Evolutionary conservation across 2,329 filamentous ascomycete species (phyloP).

Genomic region (Ophiocordyceps sinensis): DNA sequence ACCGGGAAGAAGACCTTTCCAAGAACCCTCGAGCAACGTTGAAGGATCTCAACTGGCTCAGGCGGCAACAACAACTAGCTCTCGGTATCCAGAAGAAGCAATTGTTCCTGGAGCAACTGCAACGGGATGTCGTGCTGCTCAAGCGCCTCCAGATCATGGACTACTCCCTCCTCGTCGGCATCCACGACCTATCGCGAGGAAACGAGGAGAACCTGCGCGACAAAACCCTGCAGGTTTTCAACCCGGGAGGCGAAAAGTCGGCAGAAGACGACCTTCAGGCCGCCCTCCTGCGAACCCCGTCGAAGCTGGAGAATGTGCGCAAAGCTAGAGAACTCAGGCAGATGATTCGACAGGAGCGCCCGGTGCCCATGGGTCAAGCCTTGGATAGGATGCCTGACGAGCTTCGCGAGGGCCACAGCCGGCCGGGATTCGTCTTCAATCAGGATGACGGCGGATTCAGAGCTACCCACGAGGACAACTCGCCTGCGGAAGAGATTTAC

Average conservation of each 20-base stretch:
- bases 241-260: slow-evolving; percentile 58
- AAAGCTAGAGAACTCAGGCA: slow-evolving; percentile 85
- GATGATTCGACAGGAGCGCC: slow-evolving; percentile 84
- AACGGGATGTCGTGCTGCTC: slow-evolving; percentile 72
- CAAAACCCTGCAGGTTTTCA: slow-evolving; percentile 89
- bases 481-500: slow-evolving; percentile 81
- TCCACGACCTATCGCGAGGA: slow-evolving; percentile 78
- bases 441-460: slow-evolving; percentile 85
- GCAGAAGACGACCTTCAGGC: slow-evolving; percentile 45
- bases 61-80: slow-evolving; percentile 71
- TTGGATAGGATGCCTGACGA: slow-evolving; percentile 82
- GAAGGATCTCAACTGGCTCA: slow-evolving; percentile 94
- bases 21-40: slow-evolving; percentile 84
- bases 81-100: slow-evolving; percentile 80
- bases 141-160: slow-evolving; percentile 95
- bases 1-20: slow-evolving; percentile 73
- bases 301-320: slow-evolving; percentile 78
- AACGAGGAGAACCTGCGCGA: slow-evolving; percentile 87
- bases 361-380: slow-evolving; percentile 79
- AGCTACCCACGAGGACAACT: slow-evolving; percentile 82
- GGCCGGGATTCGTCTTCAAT: slow-evolving; percentile 69
- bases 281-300: slow-evolving; percentile 74
- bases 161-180: slow-evolving; percentile 87
- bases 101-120: slow-evolving; percentile 77
- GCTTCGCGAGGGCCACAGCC: slow-evolving; percentile 58